Evolutionary conservation across 1,284 basidiomycete genomes (phyloP).

Genomic region (Pterulicium gracile): DNA sequence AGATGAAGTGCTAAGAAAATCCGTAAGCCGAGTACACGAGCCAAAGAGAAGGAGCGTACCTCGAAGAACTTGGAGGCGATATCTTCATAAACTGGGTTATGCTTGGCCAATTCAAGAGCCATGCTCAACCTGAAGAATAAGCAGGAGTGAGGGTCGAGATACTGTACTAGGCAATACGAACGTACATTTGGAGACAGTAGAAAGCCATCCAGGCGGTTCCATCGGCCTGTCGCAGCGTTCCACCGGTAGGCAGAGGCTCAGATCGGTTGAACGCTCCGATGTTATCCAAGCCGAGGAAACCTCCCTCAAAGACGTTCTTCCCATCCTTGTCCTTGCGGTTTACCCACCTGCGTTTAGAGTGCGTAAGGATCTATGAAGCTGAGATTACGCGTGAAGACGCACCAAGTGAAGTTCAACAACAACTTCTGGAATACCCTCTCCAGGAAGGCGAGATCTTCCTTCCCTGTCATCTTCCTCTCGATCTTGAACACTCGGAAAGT

Average conservation of each 20-base stretch:
- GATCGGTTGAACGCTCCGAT: slow-evolving; percentile 98
- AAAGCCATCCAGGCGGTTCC: slow-evolving; percentile 99
- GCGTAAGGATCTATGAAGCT: no score
- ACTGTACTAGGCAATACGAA: no score
- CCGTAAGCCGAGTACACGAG: slow-evolving; percentile 5
- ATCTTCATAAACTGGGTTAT: slow-evolving; percentile 96
- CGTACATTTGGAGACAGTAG: slow-evolving; percentile 90
- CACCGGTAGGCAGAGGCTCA: slow-evolving; percentile 91
- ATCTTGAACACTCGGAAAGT: slow-evolving; percentile 98
- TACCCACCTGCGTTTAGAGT: slow-evolving; percentile 65
- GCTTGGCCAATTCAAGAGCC: slow-evolving; percentile 94
- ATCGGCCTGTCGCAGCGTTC: slow-evolving; percentile 87
- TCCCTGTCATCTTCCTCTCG: slow-evolving; percentile 88
- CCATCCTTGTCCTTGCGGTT: slow-evolving; percentile 95
- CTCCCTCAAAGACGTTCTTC: slow-evolving; percentile 95
- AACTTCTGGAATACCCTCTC: slow-evolving; percentile 98
- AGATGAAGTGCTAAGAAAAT: slow-evolving; percentile 75
- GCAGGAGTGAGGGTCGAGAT: slow-evolving; percentile 1
- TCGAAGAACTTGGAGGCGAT: slow-evolving; percentile 99
- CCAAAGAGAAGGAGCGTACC: slow-evolving; percentile 30
- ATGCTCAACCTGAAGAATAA: slow-evolving; percentile 71
- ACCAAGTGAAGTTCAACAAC: slow-evolving; percentile 95
- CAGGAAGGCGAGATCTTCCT: slow-evolving; percentile 86
- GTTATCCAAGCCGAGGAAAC: slow-evolving; percentile 96
- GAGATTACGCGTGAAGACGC: slow-evolving; percentile 12